Base-by-base conservation (phyloP, 345 rosid genomes). In the Gossypium turneri region DNA sequence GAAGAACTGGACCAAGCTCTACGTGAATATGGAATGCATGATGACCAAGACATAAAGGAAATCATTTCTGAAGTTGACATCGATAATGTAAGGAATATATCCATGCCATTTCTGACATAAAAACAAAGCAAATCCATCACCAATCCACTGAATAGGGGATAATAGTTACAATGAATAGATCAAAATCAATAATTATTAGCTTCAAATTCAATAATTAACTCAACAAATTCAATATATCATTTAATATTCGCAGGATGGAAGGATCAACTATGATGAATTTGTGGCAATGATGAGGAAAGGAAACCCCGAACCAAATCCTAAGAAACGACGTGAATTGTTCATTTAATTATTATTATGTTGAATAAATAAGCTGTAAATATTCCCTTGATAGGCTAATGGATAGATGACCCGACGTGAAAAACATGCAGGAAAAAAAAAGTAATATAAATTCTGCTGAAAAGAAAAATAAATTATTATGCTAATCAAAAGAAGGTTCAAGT, bases 221-320 rank as follows among this genome's bases (percentile, higher is more conserved):
- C 38, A 3, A 29, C 34, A 29, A 29, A 29, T 29, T 29, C 34
- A 34, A 34, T 34, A 34, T 34, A 34, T 34, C 38, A 34, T 34
- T 34, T 34, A 64, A 64, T 20, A n/a, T 20, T 57, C 79, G 70
- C 84, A 95, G 97, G 99, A 95, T 82, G 98, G 97, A 3, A 78
- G 90, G 68, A 91, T 95, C 77, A 93, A 93, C 84, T 95, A 93
- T 24, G 97, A 92, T 41, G 99, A 95, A 78, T 95, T 95, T 57
- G 99, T 91, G 76, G 94, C 97, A 2, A 95, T 95, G 98, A 95
- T 95, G 99, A 86, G 87, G 80, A 93, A 93, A 89, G 99, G 98
- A 76, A 95, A 89, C 79, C 92, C 90, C 0, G 97, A 91, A 63
- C 88, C 88, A 1, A 83, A 89, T 66, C 92, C 92, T 17, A 95